A percentile compares a stretch with the other conserved stretches of the same genome.
phyloP scores from a whole-genome alignment of 2,329 filamentous ascomycete genomes.

The Escovopsis sp. region DNA sequence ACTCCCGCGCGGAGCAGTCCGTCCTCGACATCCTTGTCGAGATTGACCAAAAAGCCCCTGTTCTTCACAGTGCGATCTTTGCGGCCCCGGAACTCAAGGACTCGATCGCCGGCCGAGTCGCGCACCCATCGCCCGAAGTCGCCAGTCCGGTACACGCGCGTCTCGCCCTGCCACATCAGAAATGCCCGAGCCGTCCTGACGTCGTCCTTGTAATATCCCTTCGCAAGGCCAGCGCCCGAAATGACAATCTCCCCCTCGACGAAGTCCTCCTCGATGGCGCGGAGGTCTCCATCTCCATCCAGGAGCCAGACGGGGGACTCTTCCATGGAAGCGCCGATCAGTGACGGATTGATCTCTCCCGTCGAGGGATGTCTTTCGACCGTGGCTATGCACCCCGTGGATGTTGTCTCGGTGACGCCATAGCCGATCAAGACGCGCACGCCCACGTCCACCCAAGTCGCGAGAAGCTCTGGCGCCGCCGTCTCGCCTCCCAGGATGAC shows the following conservation, averaged over 20 bases:
- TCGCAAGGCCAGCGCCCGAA: constrained; percentile 1
- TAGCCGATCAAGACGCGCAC: constrained; percentile 2
- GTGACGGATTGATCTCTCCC: neutral
- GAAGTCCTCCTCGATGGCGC: neutral
- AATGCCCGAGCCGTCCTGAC: neutral
- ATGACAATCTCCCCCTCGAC: constrained; percentile 4
- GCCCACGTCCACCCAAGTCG: constrained; percentile 1
- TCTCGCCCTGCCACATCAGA: neutral
- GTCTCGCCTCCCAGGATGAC: constrained; percentile 3
- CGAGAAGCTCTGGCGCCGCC: neutral
- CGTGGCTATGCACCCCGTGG: constrained; percentile 2
- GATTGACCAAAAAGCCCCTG: constrained; percentile 3
- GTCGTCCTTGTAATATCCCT: constrained; percentile 3
- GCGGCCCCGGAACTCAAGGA: constrained; percentile 4
- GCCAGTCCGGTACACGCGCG: constrained; percentile 2
- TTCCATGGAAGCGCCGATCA: constrained; percentile 1
- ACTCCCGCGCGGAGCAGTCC: neutral
- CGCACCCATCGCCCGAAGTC: constrained; percentile 3
- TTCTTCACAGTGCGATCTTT: constrained; percentile 5
- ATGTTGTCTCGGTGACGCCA: constrained; percentile 4
- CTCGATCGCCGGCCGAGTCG: neutral
- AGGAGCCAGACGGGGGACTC: neutral
- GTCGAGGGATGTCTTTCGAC: neutral
- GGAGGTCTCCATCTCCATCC: neutral
- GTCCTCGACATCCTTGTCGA: constrained; percentile 4